Evolutionary conservation across 192 early-diverging fungal species (phyloP).

Genomic region (Linderina pennispora): DNA sequence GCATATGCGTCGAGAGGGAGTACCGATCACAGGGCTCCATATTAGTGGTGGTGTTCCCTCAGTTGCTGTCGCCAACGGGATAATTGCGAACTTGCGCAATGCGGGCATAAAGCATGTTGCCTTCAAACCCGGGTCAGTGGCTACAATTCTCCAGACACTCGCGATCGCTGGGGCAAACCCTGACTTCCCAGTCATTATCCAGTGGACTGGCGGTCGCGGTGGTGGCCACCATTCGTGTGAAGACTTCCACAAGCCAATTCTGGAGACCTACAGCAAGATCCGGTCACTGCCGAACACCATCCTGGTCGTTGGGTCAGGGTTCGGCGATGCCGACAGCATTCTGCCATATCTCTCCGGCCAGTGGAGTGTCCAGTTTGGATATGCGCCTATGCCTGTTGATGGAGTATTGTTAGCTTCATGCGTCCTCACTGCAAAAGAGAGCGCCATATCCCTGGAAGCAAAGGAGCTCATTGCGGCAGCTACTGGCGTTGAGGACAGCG

Average conservation of each 20-base stretch:
- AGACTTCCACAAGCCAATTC: constrained; percentile 79
- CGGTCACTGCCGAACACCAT: constrained; percentile 74
- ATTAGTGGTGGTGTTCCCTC: constrained; percentile 82
- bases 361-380: constrained; percentile 73
- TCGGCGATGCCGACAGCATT: constrained; percentile 80
- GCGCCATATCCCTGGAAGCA: constrained; percentile 63
- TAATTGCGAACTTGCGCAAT: constrained; percentile 61
- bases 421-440: constrained; percentile 91
- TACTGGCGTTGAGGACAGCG: constrained; percentile 71
- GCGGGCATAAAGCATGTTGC: constrained; percentile 73
- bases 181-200: constrained; percentile 76
- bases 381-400: constrained; percentile 93
- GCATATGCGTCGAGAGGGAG: constrained; percentile 74
- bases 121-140: constrained; percentile 79
- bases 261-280: constrained; percentile 69
- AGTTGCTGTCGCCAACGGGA: constrained; percentile 71
- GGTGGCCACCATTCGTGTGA: constrained; percentile 93
- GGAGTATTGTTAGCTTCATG: constrained; percentile 92
- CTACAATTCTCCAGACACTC: constrained; percentile 74
- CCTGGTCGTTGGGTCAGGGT: constrained; percentile 89
- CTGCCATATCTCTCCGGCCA: constrained; percentile 91
- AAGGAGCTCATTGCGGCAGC: constrained; percentile 86
- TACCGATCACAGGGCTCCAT: constrained; percentile 82
- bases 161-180: constrained; percentile 74
- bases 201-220: constrained; percentile 90